Evolutionary conservation across 2,329 filamentous ascomycete genomes (phyloP).

Genomic region (Diaporthe australafricana): DNA sequence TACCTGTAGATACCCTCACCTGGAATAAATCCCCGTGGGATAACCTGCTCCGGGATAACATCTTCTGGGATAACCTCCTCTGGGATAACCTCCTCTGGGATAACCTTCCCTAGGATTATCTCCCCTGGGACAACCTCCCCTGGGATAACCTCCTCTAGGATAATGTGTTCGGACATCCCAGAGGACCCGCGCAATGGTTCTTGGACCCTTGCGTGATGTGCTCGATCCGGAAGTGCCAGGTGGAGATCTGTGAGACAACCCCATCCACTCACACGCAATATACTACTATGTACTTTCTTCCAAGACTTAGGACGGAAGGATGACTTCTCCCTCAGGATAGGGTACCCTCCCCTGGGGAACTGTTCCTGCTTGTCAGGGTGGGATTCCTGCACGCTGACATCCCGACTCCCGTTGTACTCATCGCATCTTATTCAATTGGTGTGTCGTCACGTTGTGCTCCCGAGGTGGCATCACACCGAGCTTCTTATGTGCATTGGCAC

Average conservation of each 20-base stretch:
- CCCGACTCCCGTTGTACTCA: background rate
- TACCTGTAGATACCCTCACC: too few relatives aligned
- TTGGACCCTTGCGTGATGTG: background rate
- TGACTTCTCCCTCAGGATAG: background rate
- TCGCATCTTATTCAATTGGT: background rate
- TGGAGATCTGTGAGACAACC: constrained; percentile 4
- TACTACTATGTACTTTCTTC: background rate
- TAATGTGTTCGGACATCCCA: background rate
- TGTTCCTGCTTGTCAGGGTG: background rate
- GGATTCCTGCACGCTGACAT: background rate
- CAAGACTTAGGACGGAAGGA: background rate
- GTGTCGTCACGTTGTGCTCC: background rate
- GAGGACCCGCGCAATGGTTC: background rate
- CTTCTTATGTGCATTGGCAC: constrained; percentile 5
- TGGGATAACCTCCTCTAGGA: too few relatives aligned
- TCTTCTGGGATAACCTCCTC: too few relatives aligned
- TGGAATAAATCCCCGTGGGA: too few relatives aligned
- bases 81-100: too few relatives aligned
- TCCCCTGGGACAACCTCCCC: too few relatives aligned
- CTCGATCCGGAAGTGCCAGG: background rate
- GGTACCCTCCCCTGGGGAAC: background rate
- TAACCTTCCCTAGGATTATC: too few relatives aligned
- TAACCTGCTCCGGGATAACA: too few relatives aligned
- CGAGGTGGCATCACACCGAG: constrained; percentile 17
- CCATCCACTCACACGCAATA: background rate